Percentiles rank a stretch among this genome's conserved stretches.
These are phyloP conservation scores for Thalia dealbata DNA, from an alignment of 176 grass and related monocot genomes.

Conservation along the genomic window DNA sequence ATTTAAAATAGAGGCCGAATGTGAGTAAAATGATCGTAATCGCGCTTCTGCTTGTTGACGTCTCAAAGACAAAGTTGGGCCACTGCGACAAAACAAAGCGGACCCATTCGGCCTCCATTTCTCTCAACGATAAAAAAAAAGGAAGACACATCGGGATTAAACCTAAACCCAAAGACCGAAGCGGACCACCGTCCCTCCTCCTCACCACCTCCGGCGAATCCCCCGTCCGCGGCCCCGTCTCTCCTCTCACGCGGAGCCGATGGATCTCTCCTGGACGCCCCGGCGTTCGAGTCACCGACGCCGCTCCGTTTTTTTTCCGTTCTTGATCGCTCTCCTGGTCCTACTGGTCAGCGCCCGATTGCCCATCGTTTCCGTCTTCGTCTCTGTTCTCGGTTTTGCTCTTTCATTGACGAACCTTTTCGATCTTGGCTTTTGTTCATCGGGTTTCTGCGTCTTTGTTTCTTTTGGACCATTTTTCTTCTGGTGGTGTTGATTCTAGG, in stretches of 20 bases:
- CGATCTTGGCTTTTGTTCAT: background rate
- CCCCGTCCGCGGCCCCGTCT: background rate
- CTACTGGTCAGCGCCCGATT: constrained; percentile 3
- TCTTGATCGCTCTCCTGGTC: background rate
- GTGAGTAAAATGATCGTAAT: too few species aligned
- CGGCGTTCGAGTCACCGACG: background rate
- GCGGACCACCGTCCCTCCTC: background rate
- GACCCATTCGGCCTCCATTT: background rate
- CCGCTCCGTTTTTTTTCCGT: background rate
- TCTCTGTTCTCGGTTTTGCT: background rate
- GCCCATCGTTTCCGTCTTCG: background rate
- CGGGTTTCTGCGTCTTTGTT: background rate
- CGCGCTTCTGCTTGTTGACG: too few species aligned
- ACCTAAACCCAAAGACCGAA: background rate
- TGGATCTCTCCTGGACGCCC: background rate
- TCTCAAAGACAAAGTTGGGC: background rate
- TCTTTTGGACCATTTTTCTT: background rate
- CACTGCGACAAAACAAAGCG: background rate
- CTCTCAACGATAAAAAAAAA: background rate
- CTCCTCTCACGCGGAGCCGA: background rate
- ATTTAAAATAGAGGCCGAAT: too few species aligned
- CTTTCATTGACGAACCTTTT: background rate
- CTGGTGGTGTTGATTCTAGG: background rate
- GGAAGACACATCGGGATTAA: background rate
- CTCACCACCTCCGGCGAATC: background rate